Conservation (phyloP, 2,329 filamentous ascomycete species). For the Fusarium sulawesiense region DNA sequence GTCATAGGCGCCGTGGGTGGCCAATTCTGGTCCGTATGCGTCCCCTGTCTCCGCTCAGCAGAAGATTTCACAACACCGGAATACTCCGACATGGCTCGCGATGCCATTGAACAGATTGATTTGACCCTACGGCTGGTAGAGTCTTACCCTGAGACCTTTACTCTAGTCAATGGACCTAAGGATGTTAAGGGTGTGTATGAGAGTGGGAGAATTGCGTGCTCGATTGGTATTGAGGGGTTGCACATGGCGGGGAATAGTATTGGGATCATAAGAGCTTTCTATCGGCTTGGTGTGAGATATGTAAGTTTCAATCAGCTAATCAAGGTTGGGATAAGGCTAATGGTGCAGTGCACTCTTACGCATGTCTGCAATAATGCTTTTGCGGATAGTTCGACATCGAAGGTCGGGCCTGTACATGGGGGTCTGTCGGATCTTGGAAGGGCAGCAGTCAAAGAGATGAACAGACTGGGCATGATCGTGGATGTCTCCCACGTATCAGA, state of each 20-base stretch:
- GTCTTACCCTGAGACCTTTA: constrained; percentile 1
- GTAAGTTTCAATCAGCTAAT: background rate
- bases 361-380: constrained; percentile 11
- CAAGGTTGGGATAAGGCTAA: no score
- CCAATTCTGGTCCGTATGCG: constrained; percentile 16
- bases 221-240: background rate
- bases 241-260: constrained; percentile 14
- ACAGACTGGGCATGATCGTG: constrained; percentile 16
- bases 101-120: constrained; percentile 11
- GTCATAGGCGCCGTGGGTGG: background rate
- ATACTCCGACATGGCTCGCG: constrained; percentile 7
- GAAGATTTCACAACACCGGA: constrained; percentile 7
- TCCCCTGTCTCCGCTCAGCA: constrained; percentile 4
- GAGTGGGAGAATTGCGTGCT: constrained; percentile 7
- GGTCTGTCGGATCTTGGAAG: background rate
- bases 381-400: constrained; percentile 10
- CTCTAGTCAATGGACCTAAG: background rate
- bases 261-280: background rate
- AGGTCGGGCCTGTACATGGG: background rate
- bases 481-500: constrained; percentile 5
- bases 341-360: background rate
- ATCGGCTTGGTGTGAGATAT: constrained; percentile 5
- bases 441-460: constrained; percentile 13
- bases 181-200: background rate
- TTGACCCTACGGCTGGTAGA: background rate